Evolutionary conservation across 2,329 filamentous ascomycete genomes (phyloP).

Genomic region (Diaporthe vaccinii): DNA sequence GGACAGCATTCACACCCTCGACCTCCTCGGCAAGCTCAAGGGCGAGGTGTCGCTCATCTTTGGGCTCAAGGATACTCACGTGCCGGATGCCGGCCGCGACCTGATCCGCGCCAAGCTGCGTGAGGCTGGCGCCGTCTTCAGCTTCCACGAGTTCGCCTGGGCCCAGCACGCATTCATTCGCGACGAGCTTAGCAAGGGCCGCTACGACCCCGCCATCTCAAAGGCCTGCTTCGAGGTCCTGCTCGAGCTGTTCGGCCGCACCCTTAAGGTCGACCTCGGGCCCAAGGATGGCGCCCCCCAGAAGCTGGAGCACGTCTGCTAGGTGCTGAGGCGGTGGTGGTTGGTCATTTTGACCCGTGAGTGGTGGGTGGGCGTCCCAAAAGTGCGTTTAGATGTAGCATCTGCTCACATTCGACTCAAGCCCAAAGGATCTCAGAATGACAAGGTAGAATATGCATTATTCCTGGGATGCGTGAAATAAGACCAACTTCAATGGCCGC

Average conservation of each 20-base stretch:
- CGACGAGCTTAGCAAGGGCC: slow-evolving; percentile 92
- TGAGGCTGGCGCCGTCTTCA: slow-evolving; percentile 80
- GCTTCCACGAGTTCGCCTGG: slow-evolving; percentile 92
- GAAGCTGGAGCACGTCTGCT: slow-evolving; percentile 82
- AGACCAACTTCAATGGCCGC: background rate
- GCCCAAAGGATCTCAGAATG: background rate
- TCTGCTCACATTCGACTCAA: background rate
- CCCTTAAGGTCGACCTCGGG: slow-evolving; percentile 84
- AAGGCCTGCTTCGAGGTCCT: slow-evolving; percentile 94
- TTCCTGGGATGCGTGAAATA: background rate
- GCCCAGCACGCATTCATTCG: slow-evolving; percentile 96
- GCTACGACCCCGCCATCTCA: slow-evolving; percentile 88
- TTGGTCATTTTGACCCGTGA: background rate
- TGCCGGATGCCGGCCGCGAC: slow-evolving; percentile 85
- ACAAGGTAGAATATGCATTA: background rate
- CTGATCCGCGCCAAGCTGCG: slow-evolving; percentile 86
- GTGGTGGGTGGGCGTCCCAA: background rate
- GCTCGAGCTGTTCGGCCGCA: slow-evolving; percentile 85
- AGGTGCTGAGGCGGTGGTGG: slow-evolving; percentile 37
- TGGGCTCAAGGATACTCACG: slow-evolving; percentile 91
- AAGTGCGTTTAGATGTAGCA: background rate
- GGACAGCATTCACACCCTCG: slow-evolving; percentile 43
- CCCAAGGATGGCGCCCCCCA: slow-evolving; percentile 71
- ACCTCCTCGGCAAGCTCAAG: slow-evolving; percentile 41
- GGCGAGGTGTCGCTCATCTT: slow-evolving; percentile 90